Base-by-base conservation (phyloP, 2,329 filamentous ascomycete species). In the Ophiostoma triangulosporum region DNA sequence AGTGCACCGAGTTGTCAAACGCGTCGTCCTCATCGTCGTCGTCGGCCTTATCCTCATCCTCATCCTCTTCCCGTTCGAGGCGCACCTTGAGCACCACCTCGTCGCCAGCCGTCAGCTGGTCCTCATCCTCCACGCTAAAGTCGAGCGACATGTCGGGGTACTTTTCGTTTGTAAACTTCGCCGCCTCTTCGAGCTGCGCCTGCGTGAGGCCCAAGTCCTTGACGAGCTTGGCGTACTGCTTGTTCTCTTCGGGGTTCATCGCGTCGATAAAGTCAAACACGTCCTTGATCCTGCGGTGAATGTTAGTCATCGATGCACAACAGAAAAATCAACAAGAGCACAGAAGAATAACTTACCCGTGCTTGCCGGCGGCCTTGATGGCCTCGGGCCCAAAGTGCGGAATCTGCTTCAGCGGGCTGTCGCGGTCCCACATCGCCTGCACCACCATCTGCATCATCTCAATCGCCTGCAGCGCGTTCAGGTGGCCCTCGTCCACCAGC, bases 381-480 rank as follows among this genome's bases (percentile, higher is more conserved):
- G 86, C 84, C 57, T 91, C 84, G 35, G 84, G 79, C 15, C 84
- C 81, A 67, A 97, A 97, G 71, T 97, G 88, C 60, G 93, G 93
- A 64, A 98, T 96, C 69, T 98, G 93, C 73, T 96, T 96, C 60
- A 98, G 77, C 36, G 93, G 90, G 62, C 87, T 94, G 67, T 98
- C 93, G 55, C 90, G 86, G 70, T 98, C 91, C 93, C 93, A 98
- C 88, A 97, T 95, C 50, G 86, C 90, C 70, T 98, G 93, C 3
- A 98, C 90, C 52, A 94, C 88, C 93, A 98, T 98, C 66, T 98
- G 93, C 12, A 88, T 95, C 79, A 98, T 88, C 68, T 98, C 93
- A 91, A 98, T 98, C 27, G 93, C 93, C 62, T 85, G 90, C 84
- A 96, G 95, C 56, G 93, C 91, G 65, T 98, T 98, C 57, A 98